Percentiles rank a stretch among this genome's conserved stretches.
Evolutionary conservation across 768 basidiomycete species (phyloP).

Genomic region (Rubroboletus pulcherrimus): DNA sequence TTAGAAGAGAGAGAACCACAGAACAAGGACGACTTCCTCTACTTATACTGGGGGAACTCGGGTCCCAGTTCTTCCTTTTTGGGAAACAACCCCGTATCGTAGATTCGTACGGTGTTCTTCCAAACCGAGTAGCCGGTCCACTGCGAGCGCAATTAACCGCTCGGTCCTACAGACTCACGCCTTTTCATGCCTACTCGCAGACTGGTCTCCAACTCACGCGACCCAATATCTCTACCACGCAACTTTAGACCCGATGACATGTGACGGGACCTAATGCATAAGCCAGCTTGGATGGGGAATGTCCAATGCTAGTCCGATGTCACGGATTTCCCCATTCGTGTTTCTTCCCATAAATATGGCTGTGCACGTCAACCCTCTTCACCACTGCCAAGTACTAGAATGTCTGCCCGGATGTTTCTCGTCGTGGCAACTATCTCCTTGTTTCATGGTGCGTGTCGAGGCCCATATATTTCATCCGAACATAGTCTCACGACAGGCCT

Average conservation of each 20-base stretch:
- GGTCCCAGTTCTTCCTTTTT: slow-evolving; percentile 2
- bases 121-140: slow-evolving; percentile 5
- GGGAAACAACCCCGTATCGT: not conserved
- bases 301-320: too few relatives aligned
- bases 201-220: too few relatives aligned
- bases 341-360: not conserved
- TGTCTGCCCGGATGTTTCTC: slow-evolving; percentile 48
- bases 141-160: too few relatives aligned
- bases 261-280: too few relatives aligned
- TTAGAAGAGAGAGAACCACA: not conserved
- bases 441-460: slow-evolving; percentile 47
- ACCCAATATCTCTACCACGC: too few relatives aligned
- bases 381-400: slow-evolving; percentile 14
- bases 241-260: too few relatives aligned
- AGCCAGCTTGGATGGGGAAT: too few relatives aligned
- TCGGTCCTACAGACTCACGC: too few relatives aligned
- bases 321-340: too few relatives aligned
- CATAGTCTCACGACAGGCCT: not conserved
- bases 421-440: slow-evolving; percentile 44
- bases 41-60: slow-evolving; percentile 21
- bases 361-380: not conserved
- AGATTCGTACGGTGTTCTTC: not conserved
- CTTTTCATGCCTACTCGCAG: too few relatives aligned
- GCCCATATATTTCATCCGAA: not conserved
- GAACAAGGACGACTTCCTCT: not conserved